Percentiles rank a stretch among this genome's conserved stretches.
Evolutionary conservation across 306 rosid species (phyloP).

Genomic region (Potentilla sterilis): DNA sequence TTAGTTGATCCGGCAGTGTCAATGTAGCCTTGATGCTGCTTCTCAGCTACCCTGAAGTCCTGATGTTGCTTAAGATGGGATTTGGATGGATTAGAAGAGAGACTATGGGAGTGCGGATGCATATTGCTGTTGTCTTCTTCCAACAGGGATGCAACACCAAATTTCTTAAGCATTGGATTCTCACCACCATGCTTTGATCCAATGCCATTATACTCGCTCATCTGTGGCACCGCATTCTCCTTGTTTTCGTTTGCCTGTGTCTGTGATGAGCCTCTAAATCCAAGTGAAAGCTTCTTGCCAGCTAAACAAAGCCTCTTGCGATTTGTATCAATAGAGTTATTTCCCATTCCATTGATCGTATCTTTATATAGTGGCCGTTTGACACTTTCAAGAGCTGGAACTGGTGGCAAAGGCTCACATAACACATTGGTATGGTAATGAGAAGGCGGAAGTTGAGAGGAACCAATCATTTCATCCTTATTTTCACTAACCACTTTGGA

Average conservation of each 20-base stretch:
- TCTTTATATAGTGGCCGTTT: constrained; percentile 9
- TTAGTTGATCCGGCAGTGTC: background rate
- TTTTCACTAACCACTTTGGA: background rate
- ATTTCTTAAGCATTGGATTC: background rate
- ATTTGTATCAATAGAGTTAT: background rate
- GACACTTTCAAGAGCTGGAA: background rate
- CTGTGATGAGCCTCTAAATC: constrained; percentile 21
- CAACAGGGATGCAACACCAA: background rate
- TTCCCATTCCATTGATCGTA: constrained; percentile 4
- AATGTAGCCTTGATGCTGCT: constrained; percentile 1
- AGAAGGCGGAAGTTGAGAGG: constrained; percentile 1
- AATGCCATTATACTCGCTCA: constrained; percentile 4
- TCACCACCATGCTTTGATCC: constrained; percentile 2
- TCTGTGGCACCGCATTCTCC: constrained; percentile 24
- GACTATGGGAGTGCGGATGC: constrained; percentile 10
- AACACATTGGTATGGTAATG: background rate
- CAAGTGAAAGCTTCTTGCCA: constrained; percentile 32
- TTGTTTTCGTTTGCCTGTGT: constrained; percentile 20
- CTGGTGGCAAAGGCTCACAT: background rate
- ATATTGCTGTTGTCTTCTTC: constrained; percentile 2
- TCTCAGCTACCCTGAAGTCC: constrained; percentile 1
- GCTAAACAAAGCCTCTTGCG: constrained; percentile 20
- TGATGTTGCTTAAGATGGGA: constrained; percentile 16
- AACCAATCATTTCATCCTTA: background rate
- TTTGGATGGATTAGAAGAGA: constrained; percentile 21